A percentile compares a stretch with the other conserved stretches of the same genome.
These are phyloP conservation scores for Cornus controversa DNA, from an alignment of 148 eudicot genomes.

Conservation along the genomic window DNA sequence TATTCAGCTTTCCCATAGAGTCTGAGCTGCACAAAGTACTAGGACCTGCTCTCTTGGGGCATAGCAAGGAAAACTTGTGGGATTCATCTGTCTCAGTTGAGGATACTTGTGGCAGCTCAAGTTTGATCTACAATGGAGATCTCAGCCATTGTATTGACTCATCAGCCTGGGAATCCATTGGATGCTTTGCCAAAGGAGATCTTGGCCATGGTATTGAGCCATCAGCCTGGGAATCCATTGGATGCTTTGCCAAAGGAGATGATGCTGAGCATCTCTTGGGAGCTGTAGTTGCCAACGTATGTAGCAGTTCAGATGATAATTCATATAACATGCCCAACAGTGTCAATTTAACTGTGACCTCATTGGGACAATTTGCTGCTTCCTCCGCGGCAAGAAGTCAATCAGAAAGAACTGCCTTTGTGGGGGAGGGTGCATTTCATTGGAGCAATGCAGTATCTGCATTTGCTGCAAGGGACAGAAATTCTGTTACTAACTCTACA, in stretches of 20 bases:
- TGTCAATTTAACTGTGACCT: slow-evolving; percentile 24
- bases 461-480: slow-evolving; percentile 10
- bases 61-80: slow-evolving; percentile 11
- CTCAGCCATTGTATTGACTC: slow-evolving; percentile 16
- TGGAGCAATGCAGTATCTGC: slow-evolving; percentile 24
- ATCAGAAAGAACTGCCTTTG: slow-evolving; percentile 21
- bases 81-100: slow-evolving; percentile 15
- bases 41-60: slow-evolving; percentile 28
- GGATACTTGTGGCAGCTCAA: slow-evolving; percentile 14
- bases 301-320: slow-evolving; percentile 29
- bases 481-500: slow-evolving; percentile 18
- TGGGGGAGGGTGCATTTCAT: slow-evolving; percentile 17
- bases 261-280: slow-evolving; percentile 42
- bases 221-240: slow-evolving; percentile 22
- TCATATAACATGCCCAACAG: slow-evolving; percentile 15
- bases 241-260: slow-evolving; percentile 26
- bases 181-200: slow-evolving; percentile 26
- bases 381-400: slow-evolving; percentile 24
- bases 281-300: slow-evolving; percentile 31
- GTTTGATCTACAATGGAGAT: slow-evolving; percentile 11
- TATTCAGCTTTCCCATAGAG: slow-evolving; percentile 35
- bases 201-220: slow-evolving; percentile 6
- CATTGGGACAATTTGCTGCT: slow-evolving; percentile 32
- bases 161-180: slow-evolving; percentile 23
- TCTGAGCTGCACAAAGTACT: slow-evolving; percentile 47